Evolutionary conservation across 495 filamentous ascomycete genomes (phyloP).

Genomic region (Neohortaea acidophila): DNA sequence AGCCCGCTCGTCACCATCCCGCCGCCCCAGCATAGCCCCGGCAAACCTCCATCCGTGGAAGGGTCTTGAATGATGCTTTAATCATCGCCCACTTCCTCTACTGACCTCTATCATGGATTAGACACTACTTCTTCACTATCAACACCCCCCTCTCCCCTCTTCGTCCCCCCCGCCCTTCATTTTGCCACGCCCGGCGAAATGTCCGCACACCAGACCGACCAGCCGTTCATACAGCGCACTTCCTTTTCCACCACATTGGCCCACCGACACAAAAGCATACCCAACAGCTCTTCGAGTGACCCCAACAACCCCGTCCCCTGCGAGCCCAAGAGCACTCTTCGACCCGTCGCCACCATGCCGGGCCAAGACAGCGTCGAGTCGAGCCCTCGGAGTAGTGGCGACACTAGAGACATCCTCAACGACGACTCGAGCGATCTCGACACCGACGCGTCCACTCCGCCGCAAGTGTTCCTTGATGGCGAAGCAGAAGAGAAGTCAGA

Average conservation of each 20-base stretch:
- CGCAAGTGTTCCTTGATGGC: slow-evolving; percentile 37
- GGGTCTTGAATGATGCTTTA: no score
- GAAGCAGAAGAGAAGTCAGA: slow-evolving; percentile 23
- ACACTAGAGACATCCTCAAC: slow-evolving; percentile 26
- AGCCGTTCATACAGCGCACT: neutral
- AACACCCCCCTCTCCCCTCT: no score
- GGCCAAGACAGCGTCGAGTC: slow-evolving; percentile 1
- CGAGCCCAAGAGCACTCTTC: slow-evolving; percentile 6
- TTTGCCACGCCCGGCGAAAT: no score
- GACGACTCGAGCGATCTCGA: slow-evolving; percentile 33
- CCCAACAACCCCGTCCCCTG: slow-evolving; percentile 15
- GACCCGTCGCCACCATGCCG: slow-evolving; percentile 2
- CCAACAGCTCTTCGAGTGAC: slow-evolving; percentile 12
- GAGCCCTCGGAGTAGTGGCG: slow-evolving; percentile 30
- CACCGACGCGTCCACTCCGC: slow-evolving; percentile 35
- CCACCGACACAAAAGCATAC: slow-evolving; percentile 13
- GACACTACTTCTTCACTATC: no score
- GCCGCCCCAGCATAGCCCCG: no score
- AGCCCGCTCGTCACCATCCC: no score
- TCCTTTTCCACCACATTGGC: neutral
- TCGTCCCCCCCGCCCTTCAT: no score
- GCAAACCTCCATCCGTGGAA: no score
- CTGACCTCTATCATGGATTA: no score
- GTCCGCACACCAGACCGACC: neutral
- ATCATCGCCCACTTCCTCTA: no score